Evolutionary conservation across 2,329 filamentous ascomycete species (phyloP).

Genomic region (Verticillium dahliae): DNA sequence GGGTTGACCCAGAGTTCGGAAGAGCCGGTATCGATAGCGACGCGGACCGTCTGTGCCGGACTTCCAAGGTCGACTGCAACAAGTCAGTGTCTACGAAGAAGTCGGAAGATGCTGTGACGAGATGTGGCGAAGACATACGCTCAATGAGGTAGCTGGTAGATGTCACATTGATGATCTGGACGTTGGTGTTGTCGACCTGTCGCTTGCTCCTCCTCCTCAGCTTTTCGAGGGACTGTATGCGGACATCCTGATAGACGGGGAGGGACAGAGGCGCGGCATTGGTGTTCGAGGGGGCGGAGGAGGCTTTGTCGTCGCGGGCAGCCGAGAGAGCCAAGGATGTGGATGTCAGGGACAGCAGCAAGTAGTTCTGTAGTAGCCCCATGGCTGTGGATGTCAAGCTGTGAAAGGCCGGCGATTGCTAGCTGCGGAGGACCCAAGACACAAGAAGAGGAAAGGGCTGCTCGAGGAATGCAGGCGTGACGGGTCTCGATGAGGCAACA

Average conservation of each 20-base stretch:
- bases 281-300: background rate
- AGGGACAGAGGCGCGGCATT: constrained; percentile 4
- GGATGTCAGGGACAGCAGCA: constrained; percentile 4
- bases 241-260: constrained; percentile 11
- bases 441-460: background rate
- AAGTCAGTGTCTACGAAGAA: background rate
- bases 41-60: constrained; percentile 33
- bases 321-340: constrained; percentile 3
- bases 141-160: constrained; percentile 13
- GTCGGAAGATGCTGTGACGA: background rate
- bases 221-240: constrained; percentile 6
- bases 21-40: constrained; percentile 46
- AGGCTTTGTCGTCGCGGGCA: constrained; percentile 1
- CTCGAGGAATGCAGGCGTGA: background rate
- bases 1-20: constrained; percentile 51
- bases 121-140: constrained; percentile 1
- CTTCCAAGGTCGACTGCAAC: constrained; percentile 20
- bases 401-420: background rate
- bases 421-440: background rate
- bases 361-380: background rate
- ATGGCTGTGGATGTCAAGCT: background rate
- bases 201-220: constrained; percentile 6
- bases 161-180: constrained; percentile 9
- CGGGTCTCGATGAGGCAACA: background rate
- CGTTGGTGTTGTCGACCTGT: constrained; percentile 5